Conservation (phyloP, 2,329 filamentous ascomycete species). For the Fusarium mangiferae region DNA sequence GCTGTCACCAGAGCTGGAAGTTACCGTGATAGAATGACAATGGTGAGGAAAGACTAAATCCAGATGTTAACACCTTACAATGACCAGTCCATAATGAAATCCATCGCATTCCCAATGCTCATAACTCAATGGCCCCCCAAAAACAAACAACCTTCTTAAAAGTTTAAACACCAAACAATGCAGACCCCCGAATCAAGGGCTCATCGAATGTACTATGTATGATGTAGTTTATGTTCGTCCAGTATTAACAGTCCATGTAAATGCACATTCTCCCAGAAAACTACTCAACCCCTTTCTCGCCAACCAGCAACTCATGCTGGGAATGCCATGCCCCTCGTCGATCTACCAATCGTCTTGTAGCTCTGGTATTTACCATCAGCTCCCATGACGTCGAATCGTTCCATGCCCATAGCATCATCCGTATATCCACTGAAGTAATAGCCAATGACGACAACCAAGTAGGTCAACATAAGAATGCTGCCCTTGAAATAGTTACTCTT, state of each 20-base stretch:
- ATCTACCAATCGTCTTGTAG: slow-evolving; percentile 65
- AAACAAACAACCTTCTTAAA: slow-evolving; percentile 10
- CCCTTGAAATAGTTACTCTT: slow-evolving; percentile 99
- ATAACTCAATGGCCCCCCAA: not conserved
- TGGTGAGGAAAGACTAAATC: not conserved
- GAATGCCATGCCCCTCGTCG: slow-evolving; percentile 48
- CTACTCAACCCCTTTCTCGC: not conserved
- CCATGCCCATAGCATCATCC: slow-evolving; percentile 55
- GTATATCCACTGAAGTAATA: slow-evolving; percentile 83
- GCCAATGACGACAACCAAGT: slow-evolving; percentile 89
- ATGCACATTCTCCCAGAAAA: slow-evolving; percentile 6
- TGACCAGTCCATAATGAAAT: slow-evolving; percentile 11
- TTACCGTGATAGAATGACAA: not conserved
- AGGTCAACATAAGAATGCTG: slow-evolving; percentile 91
- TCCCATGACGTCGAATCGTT: slow-evolving; percentile 65
- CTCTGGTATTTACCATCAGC: slow-evolving; percentile 60
- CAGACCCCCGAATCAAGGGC: not conserved
- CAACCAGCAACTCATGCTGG: slow-evolving; percentile 23
- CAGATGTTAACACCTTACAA: slow-evolving; percentile 15
- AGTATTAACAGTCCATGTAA: slow-evolving; percentile 20
- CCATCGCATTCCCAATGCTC: slow-evolving; percentile 4
- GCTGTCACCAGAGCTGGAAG: not conserved
- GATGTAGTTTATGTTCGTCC: slow-evolving; percentile 33
- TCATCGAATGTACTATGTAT: slow-evolving; percentile 18
- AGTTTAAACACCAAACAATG: slow-evolving; percentile 20